These are phyloP conservation scores for Didymella exigua DNA, from an alignment of 2,329 filamentous ascomycete genomes.

Conservation along the genomic window DNA sequence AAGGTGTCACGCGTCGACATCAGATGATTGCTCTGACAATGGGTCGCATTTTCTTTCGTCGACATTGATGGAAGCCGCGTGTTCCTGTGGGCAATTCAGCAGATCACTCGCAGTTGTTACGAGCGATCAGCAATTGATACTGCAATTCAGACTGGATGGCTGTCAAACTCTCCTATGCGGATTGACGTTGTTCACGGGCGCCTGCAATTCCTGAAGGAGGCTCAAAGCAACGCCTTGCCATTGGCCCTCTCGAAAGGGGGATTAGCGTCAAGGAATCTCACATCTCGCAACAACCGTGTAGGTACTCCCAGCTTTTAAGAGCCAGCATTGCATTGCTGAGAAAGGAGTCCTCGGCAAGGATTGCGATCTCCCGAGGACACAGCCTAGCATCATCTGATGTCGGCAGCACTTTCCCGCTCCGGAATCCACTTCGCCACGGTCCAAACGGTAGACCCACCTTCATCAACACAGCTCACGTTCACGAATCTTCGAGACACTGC, in stretches of 20 bases:
- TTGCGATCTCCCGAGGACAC: constrained; percentile 7
- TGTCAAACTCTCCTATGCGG: neutral
- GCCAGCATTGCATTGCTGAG: neutral
- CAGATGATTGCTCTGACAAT: neutral
- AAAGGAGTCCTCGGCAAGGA: neutral
- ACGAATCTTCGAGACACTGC: constrained; percentile 16
- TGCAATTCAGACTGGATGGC: neutral
- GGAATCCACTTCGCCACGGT: constrained; percentile 10
- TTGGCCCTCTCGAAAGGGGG: constrained; percentile 2
- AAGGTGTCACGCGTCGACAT: neutral
- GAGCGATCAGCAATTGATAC: neutral
- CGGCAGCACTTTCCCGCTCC: constrained; percentile 12
- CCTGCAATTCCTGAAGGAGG: neutral
- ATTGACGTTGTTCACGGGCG: neutral
- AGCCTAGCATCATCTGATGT: neutral
- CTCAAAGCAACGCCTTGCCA: neutral
- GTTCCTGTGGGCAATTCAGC: neutral
- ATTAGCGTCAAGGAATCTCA: neutral
- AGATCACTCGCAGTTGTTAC: neutral
- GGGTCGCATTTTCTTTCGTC: neutral
- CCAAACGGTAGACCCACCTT: constrained; percentile 13
- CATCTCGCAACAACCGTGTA: neutral
- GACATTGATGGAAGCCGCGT: neutral
- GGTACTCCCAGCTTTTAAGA: neutral
- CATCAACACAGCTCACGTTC: constrained; percentile 5